These are phyloP conservation scores for Leptoxyphium fumago DNA, from an alignment of 2,329 filamentous ascomycete genomes.

Conservation along the genomic window DNA sequence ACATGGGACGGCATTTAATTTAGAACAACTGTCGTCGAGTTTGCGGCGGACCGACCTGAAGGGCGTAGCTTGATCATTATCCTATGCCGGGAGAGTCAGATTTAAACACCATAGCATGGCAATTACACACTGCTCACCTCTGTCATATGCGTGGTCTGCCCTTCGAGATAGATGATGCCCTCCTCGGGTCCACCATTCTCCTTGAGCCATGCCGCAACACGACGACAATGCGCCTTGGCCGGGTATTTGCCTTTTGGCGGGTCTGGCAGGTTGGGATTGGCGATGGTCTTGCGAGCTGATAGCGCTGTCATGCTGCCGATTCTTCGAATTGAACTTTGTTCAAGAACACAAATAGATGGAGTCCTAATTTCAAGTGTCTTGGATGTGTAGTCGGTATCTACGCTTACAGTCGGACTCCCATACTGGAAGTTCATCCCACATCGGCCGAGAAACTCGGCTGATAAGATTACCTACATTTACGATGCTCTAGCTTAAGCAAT, in stretches of 20 bases:
- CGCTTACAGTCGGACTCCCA: background rate
- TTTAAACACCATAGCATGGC: background rate
- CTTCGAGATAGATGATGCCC: slow-evolving; percentile 79
- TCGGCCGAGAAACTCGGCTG: background rate
- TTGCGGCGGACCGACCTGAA: slow-evolving; percentile 47
- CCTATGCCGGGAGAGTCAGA: slow-evolving; percentile 23
- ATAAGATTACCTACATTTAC: background rate
- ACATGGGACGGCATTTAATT: no score
- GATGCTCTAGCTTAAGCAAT: no score
- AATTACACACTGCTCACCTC: slow-evolving; percentile 34
- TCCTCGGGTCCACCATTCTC: slow-evolving; percentile 46
- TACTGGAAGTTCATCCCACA: background rate
- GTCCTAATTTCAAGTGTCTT: no score
- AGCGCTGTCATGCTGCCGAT: background rate
- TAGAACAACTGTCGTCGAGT: no score
- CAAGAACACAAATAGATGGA: no score
- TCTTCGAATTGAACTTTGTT: no score
- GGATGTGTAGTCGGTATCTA: background rate
- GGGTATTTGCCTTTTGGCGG: slow-evolving; percentile 47
- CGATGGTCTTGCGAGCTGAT: slow-evolving; percentile 8
- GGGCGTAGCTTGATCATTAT: slow-evolving; percentile 69
- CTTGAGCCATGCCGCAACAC: slow-evolving; percentile 66
- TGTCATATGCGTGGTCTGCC: slow-evolving; percentile 61
- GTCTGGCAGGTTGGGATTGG: slow-evolving; percentile 20
- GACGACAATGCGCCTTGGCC: slow-evolving; percentile 71